A percentile compares a stretch with the other conserved stretches of the same genome.
phyloP scores from a whole-genome alignment of 345 rosid genomes.

The Rubroshorea leprosula region DNA sequence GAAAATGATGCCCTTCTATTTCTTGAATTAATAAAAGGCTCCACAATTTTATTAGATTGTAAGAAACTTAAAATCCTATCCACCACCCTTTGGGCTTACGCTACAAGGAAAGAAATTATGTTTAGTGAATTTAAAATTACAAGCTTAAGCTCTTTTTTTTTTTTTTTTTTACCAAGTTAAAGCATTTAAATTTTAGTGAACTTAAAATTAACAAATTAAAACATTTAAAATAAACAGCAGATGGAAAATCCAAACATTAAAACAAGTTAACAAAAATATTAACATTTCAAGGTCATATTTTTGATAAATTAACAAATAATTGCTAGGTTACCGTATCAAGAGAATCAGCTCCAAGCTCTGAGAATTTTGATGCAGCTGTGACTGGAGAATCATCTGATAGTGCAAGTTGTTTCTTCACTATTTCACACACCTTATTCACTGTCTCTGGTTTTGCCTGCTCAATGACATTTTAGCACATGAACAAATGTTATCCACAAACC shows the following conservation, averaged over 20 bases:
- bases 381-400: conserved; percentile 29
- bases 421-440: conserved; percentile 47
- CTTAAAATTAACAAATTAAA: too few relatives aligned
- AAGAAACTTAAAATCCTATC: too few relatives aligned
- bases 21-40: too few relatives aligned
- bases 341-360: conserved; percentile 73
- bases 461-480: conserved; percentile 3
- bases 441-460: conserved; percentile 61
- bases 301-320: not conserved
- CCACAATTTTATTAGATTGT: too few relatives aligned
- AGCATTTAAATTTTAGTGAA: too few relatives aligned
- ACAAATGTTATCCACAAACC: not conserved
- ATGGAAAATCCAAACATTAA: not conserved
- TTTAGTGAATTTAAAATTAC: too few relatives aligned
- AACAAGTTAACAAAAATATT: too few relatives aligned
- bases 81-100: too few relatives aligned
- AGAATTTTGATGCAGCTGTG: conserved; percentile 46
- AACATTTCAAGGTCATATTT: not conserved
- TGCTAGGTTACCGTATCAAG: conserved; percentile 51
- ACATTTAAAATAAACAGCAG: not conserved
- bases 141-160: not conserved
- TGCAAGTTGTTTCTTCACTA: conserved; percentile 66
- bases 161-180: too few relatives aligned
- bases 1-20: too few relatives aligned
- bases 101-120: too few relatives aligned